phyloP scores from a whole-genome alignment of 2,329 filamentous ascomycete genomes.

The Simplicillium aogashimaense region DNA sequence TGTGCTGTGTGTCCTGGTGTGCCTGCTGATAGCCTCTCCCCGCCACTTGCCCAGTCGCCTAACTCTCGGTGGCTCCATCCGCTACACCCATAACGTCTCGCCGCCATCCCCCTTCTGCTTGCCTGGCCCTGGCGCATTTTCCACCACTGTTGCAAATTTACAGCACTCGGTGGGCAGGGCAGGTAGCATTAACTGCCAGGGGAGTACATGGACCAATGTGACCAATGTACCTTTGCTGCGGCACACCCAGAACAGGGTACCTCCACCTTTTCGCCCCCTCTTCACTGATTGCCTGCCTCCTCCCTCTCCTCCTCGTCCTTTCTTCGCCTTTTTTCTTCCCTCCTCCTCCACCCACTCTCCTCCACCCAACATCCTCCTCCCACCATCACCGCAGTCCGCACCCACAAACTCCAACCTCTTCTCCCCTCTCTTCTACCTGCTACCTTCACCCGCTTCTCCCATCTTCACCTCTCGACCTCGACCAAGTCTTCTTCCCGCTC shows the following conservation, averaged over 20 bases:
- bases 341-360: slow-evolving; percentile 15
- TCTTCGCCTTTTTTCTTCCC: slow-evolving; percentile 13
- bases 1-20: no score
- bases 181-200: no score
- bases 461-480: slow-evolving; percentile 9
- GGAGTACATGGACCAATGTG: no score
- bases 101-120: no score
- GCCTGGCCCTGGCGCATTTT: no score
- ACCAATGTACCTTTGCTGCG: no score
- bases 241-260: no score
- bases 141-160: no score
- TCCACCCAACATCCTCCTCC: slow-evolving; percentile 14
- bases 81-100: slow-evolving; percentile 1
- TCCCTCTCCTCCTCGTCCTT: slow-evolving; percentile 13
- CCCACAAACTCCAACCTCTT: slow-evolving; percentile 13
- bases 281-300: background rate
- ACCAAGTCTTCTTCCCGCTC: slow-evolving; percentile 6
- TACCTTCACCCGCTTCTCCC: slow-evolving; percentile 11
- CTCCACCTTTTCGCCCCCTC: no score
- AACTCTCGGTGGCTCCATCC: background rate
- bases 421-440: slow-evolving; percentile 5
- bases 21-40: slow-evolving; percentile 5
- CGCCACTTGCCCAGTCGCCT: slow-evolving; percentile 8
- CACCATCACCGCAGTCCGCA: slow-evolving; percentile 12
- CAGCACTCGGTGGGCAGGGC: no score